Evolutionary conservation across 2,329 filamentous ascomycete species (phyloP).

Genomic region (Penicillium sp.): DNA sequence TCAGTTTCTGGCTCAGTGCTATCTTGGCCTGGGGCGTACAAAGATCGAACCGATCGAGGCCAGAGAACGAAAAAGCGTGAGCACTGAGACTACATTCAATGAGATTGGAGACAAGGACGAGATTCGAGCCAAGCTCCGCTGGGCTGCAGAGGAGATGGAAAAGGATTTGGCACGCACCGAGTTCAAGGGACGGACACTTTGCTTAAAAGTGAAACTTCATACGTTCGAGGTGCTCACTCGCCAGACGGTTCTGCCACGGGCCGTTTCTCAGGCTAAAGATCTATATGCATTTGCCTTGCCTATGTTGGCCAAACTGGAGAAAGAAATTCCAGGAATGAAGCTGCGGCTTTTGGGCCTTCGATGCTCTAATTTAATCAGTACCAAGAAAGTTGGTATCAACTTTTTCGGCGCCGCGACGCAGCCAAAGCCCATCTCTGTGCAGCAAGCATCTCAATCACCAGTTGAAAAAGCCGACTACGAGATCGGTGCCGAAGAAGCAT

Average conservation of each 20-base stretch:
- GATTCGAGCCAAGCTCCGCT: constrained; percentile 71
- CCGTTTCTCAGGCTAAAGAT: constrained; percentile 70
- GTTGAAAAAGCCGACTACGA: constrained; percentile 53
- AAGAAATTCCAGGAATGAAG: constrained; percentile 73
- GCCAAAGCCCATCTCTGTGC: constrained; percentile 16
- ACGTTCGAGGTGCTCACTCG: constrained; percentile 88
- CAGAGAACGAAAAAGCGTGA: constrained; percentile 87
- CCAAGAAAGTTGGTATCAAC: constrained; percentile 71
- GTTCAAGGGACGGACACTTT: constrained; percentile 85
- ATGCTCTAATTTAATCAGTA: constrained; percentile 81
- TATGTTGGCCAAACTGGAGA: constrained; percentile 77
- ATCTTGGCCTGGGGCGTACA: constrained; percentile 82
- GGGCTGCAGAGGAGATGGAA: constrained; percentile 78
- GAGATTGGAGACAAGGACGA: constrained; percentile 67
- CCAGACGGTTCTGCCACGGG: constrained; percentile 69
- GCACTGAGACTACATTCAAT: constrained; percentile 85
- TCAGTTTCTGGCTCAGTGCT: constrained; percentile 76
- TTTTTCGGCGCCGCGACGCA: constrained; percentile 63
- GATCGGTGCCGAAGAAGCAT: constrained; percentile 63
- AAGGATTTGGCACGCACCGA: constrained; percentile 74
- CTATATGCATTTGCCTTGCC: constrained; percentile 76
- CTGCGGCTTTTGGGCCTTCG: constrained; percentile 82
- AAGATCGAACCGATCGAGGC: constrained; percentile 80
- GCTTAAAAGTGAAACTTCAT: constrained; percentile 88
- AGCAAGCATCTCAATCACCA: background rate